Conservation (phyloP, 129 eudicot genomes). For the Cynara cardunculus region DNA sequence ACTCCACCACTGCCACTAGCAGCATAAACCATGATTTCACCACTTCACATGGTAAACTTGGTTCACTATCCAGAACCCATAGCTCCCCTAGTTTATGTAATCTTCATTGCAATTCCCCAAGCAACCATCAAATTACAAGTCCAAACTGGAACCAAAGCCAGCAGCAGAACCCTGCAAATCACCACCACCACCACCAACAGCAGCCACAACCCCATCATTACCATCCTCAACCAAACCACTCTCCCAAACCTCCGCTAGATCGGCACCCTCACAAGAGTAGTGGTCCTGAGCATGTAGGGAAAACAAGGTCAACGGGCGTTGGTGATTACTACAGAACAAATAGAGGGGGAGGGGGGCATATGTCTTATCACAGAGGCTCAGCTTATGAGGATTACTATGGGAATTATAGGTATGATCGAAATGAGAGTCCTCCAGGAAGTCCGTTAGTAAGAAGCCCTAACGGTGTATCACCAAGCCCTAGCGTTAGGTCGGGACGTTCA, state of each 20-base stretch:
- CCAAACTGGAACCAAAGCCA: conserved; percentile 16
- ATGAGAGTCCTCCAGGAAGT: conserved; percentile 27
- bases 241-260: conserved; percentile 37
- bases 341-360: conserved; percentile 23
- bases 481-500: conserved; percentile 11
- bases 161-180: conserved; percentile 1
- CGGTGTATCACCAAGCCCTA: conserved; percentile 4
- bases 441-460: conserved; percentile 32
- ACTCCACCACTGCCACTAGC: conserved; percentile 41
- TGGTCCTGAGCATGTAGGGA: conserved; percentile 36
- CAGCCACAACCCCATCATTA: conserved; percentile 2
- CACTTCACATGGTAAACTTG: conserved; percentile 13
- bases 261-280: conserved; percentile 22
- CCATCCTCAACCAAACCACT: conserved; percentile 8
- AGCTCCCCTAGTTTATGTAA: conserved; percentile 62
- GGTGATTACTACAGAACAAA: conserved; percentile 32
- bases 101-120: conserved; percentile 25
- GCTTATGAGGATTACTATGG: conserved; percentile 29
- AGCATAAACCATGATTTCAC: conserved; percentile 18
- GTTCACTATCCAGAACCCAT: conserved; percentile 39
- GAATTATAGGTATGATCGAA: conserved; percentile 31
- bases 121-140: conserved; percentile 14
- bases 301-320: conserved; percentile 37
- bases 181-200: conserved; percentile 23
- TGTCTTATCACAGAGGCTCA: conserved; percentile 33